A percentile compares a stretch with the other conserved stretches of the same genome.
Evolutionary conservation across 257 asterid species (phyloP).

Genomic region (Paulownia fortunei): DNA sequence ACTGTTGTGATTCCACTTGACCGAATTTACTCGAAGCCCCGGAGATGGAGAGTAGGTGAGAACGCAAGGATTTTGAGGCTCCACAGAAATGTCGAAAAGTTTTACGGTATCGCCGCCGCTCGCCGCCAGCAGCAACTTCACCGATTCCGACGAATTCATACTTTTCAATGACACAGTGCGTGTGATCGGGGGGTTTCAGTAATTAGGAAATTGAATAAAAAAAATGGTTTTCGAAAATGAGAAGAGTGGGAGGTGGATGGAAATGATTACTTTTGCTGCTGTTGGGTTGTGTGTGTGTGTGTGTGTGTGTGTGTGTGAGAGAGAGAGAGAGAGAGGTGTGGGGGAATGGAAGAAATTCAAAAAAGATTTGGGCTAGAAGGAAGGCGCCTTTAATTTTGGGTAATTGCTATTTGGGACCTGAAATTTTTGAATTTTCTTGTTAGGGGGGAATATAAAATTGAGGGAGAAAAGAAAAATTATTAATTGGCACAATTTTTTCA

Average conservation of each 20-base stretch:
- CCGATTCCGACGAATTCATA: conserved; percentile 72
- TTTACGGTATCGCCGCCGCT: conserved; percentile 93
- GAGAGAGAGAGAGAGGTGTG: no score
- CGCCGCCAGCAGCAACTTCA: conserved; percentile 69
- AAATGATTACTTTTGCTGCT: conserved; percentile 40
- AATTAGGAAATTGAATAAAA: not conserved
- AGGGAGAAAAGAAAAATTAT: no score
- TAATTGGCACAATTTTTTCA: no score
- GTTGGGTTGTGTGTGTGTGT: no score
- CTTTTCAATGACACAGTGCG: conserved; percentile 21
- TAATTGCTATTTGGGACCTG: not conserved
- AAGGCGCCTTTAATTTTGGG: not conserved
- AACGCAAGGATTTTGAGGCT: conserved; percentile 85
- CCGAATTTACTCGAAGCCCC: conserved; percentile 73
- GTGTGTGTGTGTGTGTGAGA: not conserved
- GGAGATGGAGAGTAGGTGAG: conserved; percentile 78
- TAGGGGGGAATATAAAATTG: no score
- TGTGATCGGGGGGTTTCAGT: no score
- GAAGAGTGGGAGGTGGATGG: conserved; percentile 13
- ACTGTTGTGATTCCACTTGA: conserved; percentile 99
- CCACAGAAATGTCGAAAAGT: conserved; percentile 85
- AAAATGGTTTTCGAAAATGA: not conserved
- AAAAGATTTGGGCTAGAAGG: not conserved
- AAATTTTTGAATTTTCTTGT: no score
- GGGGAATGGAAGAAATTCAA: not conserved